Base-by-base conservation (phyloP, 1,284 basidiomycete genomes). In the Cerioporus squamosus region DNA sequence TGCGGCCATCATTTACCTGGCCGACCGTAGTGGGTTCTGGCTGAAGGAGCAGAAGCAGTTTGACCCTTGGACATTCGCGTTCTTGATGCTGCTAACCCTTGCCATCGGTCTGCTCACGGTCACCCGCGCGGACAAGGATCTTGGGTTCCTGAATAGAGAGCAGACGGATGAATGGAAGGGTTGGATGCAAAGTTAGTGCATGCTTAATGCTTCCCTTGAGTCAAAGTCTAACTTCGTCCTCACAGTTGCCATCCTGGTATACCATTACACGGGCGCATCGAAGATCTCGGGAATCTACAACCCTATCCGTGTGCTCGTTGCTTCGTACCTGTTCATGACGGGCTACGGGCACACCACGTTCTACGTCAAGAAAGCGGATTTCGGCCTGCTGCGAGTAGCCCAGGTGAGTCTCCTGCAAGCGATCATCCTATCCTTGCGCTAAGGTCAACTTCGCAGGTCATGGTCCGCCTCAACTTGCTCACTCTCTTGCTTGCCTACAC, bases 81-180 rank as follows among this genome's bases (percentile, higher is more conserved):
- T 82, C 59, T 75, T 93, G 26, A 82, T 75, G 63, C 36, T 90
- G n/a, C 64, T 75, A 15, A 77, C 80, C 29, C 74, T 95, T 14
- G 74, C 70, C 10, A 74, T 80, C 10, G 94, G 93, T 7, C 68
- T 94, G 39, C 74, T 73, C 8, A 92, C 88, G 0, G 75, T 91
- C 59, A 87, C 86, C 69, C 84, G 83, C 22, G 82, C 79, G 23
- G 90, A 91, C 65, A 93, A 91, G 66, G 93, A 96, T 70, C 75
- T 91, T 48, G 94, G 94, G 0, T 93, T 95, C 74, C 76, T 96
- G 65, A 95, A 94, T 68, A 81, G 94, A 52, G 92, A 95, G 52
- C 93, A 96, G 73, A 95, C 93, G 0, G 93, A 97, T 67, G 94
- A 97, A 74, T 95, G 93, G 93, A 96, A 96, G 73, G 94, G 94